Evolutionary conservation across 2,329 filamentous ascomycete genomes (phyloP), one percentile per base, ranked within the genome.

Genomic region (Eurotiales sp.): DNA sequence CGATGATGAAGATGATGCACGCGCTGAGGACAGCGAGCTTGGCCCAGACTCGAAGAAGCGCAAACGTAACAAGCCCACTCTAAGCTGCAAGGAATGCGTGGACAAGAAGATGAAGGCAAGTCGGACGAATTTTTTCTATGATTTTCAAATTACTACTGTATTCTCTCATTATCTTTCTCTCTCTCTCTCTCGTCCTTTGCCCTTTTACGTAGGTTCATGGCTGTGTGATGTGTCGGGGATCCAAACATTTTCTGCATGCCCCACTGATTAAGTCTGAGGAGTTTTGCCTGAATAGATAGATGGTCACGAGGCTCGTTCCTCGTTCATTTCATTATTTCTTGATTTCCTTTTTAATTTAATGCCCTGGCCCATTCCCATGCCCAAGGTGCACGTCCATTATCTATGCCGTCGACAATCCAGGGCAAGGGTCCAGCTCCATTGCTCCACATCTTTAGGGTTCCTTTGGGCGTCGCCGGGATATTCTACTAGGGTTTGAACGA

Each of bases 31-130:
- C 6, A 15, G 34, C 30, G 32, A 51, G 15, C 25, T 37, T 19
- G 32, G 32, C 6, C 41, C 10, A 1, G 34, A 34, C 4, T 44
- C 37, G 14, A 54, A 54, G 37, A 54, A 50, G 48, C 46, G 52
- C 12, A 54, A 51, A 29, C 42, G 52, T 12, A 51, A 54, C 15
- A 54, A 54, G 11, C 52, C 52, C 15, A 54, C 47, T 1, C 22
- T 54, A 11, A 54, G 52, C 37, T 54, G 52, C 23, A 46, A 45
- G 27, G 52, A 54, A 41, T 54, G 52, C 32, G 48, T 54, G 27
- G 48, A 39, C 14, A 54, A 51, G 48, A 52, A 54, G 49, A 52
- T 54, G 37, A 54, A 51, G 30, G 52, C 47, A 42, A 44, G 52
- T 42, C n/a, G n/a, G n/a, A n/a, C n/a, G n/a, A n/a, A n/a, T n/a